phyloP scores from a whole-genome alignment of 2,329 filamentous ascomycete genomes.

The Parafenestella ontariensis region DNA sequence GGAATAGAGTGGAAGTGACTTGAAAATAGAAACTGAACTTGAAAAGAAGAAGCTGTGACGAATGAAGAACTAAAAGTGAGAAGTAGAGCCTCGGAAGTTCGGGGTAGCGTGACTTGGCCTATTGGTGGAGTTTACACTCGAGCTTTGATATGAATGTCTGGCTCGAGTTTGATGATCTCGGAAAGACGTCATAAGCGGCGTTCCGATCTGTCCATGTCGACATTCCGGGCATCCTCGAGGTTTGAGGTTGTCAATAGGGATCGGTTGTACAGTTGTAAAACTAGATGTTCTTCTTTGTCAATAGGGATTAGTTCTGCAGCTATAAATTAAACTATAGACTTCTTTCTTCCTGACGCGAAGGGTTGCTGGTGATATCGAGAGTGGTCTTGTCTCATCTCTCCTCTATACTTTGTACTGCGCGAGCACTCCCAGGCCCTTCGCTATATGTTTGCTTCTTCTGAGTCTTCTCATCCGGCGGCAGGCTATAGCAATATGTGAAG shows the following conservation, averaged over 20 bases:
- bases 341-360: too few species aligned
- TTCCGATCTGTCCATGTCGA: background rate
- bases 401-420: too few species aligned
- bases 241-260: background rate
- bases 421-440: too few species aligned
- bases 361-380: background rate
- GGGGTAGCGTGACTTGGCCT: background rate
- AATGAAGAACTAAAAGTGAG: background rate
- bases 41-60: background rate
- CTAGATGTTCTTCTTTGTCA: too few species aligned
- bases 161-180: background rate
- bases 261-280: too few species aligned
- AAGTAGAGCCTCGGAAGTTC: background rate
- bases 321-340: too few species aligned
- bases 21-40: background rate
- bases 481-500: too few species aligned
- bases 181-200: conserved; percentile 12
- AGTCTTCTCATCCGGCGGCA: too few species aligned
- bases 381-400: background rate
- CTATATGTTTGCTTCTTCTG: too few species aligned
- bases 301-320: too few species aligned
- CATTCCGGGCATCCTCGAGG: background rate
- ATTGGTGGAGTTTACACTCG: background rate
- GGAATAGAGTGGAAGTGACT: too few species aligned
- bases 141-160: background rate